Conservation (phyloP, 192 early-diverging fungal genomes). For the Allomyces arbusculus region DNA sequence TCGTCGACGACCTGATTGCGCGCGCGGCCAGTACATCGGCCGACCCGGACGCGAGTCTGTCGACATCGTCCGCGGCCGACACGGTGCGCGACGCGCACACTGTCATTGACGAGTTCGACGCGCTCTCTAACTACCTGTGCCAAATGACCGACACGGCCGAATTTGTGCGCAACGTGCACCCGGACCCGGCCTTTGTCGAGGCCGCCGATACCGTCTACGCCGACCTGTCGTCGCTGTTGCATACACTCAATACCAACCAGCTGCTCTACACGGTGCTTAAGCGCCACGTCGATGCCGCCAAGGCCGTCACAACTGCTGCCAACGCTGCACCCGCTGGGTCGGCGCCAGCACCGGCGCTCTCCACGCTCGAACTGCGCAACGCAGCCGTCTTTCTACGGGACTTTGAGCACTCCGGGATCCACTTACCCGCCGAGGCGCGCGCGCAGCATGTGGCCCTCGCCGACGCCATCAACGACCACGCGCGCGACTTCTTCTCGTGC, state of each 20-base stretch:
- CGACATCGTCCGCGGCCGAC: neutral
- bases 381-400: slow-evolving; percentile 71
- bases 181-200: slow-evolving; percentile 40
- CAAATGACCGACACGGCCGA: slow-evolving; percentile 81
- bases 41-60: neutral
- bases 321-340: too few relatives aligned
- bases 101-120: slow-evolving; percentile 73
- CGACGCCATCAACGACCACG: slow-evolving; percentile 54
- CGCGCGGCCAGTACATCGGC: neutral
- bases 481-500: slow-evolving; percentile 43
- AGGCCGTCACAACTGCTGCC: slow-evolving; percentile 8
- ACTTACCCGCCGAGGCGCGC: slow-evolving; percentile 45
- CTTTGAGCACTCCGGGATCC: slow-evolving; percentile 90
- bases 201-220: slow-evolving; percentile 61
- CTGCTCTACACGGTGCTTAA: slow-evolving; percentile 59
- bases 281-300: slow-evolving; percentile 34
- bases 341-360: slow-evolving; percentile 4
- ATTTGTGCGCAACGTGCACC: slow-evolving; percentile 78
- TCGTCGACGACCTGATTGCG: slow-evolving; percentile 6
- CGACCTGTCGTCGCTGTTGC: slow-evolving; percentile 63
- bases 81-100: slow-evolving; percentile 30
- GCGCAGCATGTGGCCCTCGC: slow-evolving; percentile 60
- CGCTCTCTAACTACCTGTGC: slow-evolving; percentile 71
- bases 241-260: slow-evolving; percentile 79
- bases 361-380: slow-evolving; percentile 45